Conservation (phyloP, 768 basidiomycete species). For the Serendipita indica region DNA sequence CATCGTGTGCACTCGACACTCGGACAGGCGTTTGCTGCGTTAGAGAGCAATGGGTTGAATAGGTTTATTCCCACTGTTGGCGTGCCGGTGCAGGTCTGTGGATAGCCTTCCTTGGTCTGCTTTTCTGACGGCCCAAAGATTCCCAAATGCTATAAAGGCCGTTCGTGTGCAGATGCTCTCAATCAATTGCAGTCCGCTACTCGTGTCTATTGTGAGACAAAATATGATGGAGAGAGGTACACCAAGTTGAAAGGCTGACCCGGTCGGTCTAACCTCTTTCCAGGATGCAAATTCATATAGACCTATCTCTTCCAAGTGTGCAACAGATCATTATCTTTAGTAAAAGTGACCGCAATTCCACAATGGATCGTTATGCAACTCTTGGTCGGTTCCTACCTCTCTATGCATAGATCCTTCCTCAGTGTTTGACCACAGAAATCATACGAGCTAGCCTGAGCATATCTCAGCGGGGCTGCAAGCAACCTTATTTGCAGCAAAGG, state of each 20-base stretch:
- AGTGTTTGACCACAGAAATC: constrained; percentile 19
- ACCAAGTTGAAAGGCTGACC: not conserved
- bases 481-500: constrained; percentile 8
- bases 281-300: constrained; percentile 75
- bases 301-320: constrained; percentile 26
- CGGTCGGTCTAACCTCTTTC: not conserved
- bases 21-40: constrained; percentile 37
- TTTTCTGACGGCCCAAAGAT: constrained; percentile 30
- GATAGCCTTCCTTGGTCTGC: not conserved
- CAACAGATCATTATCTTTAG: constrained; percentile 63
- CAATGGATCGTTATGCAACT: constrained; percentile 53
- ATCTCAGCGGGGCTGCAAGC: constrained; percentile 11
- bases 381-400: constrained; percentile 26
- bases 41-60: constrained; percentile 19
- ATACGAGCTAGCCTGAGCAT: constrained; percentile 48
- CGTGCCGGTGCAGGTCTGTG: constrained; percentile 42
- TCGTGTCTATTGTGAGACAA: constrained; percentile 72
- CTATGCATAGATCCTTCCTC: not conserved
- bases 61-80: constrained; percentile 35
- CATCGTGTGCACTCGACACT: constrained; percentile 44
- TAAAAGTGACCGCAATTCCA: constrained; percentile 77
- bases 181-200: constrained; percentile 28
- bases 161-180: constrained; percentile 42
- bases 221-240: constrained; percentile 81
- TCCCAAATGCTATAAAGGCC: constrained; percentile 71